Percentiles rank a stretch among this genome's conserved stretches.
These are phyloP conservation scores for Cunninghamia lanceolata DNA, from an alignment of 75 land plant species.

Conservation along the genomic window DNA sequence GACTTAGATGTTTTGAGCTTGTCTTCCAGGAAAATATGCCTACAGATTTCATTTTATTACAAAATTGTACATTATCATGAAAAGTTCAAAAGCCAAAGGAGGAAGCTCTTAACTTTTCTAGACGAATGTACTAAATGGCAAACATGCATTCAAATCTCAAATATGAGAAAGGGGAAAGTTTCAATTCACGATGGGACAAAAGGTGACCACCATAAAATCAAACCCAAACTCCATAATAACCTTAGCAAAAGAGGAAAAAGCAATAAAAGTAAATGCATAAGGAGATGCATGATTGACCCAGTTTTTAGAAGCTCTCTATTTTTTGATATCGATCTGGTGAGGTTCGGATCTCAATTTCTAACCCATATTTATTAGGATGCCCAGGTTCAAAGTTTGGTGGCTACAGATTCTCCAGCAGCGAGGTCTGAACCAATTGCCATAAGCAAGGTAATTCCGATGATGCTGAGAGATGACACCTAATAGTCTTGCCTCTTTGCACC, in stretches of 20 bases:
- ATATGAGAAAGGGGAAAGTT: not conserved
- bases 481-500: not conserved
- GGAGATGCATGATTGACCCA: not conserved
- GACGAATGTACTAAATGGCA: not conserved
- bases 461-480: not conserved
- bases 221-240: not conserved
- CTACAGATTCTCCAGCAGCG: not conserved
- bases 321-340: not conserved
- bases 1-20: not conserved
- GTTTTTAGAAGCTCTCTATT: not conserved
- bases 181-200: not conserved
- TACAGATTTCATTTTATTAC: not conserved
- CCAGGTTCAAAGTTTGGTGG: not conserved
- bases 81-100: not conserved
- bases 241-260: not conserved
- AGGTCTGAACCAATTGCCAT: not conserved
- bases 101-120: not conserved
- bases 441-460: not conserved
- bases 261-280: not conserved
- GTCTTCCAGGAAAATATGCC: constrained; percentile 3
- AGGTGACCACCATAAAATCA: not conserved
- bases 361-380: not conserved
- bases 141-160: not conserved
- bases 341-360: not conserved
- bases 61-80: not conserved